These are phyloP conservation scores for Smittium culicis DNA, from an alignment of 371 early-diverging fungal genomes.

Conservation along the genomic window DNA sequence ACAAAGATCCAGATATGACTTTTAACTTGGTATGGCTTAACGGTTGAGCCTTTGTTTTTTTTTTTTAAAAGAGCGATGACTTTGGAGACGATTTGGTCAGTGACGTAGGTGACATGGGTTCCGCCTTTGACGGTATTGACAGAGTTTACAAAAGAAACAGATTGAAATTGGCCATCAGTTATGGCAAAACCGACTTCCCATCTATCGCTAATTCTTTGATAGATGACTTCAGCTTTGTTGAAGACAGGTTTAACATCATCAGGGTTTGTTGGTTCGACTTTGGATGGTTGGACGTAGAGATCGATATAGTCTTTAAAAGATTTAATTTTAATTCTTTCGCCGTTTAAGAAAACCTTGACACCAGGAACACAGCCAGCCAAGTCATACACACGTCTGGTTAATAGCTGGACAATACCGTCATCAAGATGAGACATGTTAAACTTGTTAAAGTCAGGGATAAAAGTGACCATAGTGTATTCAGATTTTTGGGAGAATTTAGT, in stretches of 20 bases:
- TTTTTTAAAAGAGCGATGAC: constrained; percentile 65
- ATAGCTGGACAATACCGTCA: constrained; percentile 75
- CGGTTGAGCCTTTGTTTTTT: constrained; percentile 56
- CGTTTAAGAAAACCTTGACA: constrained; percentile 89
- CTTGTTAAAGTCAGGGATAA: constrained; percentile 89
- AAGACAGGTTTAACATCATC: not conserved
- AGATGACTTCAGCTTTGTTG: constrained; percentile 38
- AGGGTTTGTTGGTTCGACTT: constrained; percentile 19
- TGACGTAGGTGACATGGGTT: constrained; percentile 82
- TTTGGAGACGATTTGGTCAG: constrained; percentile 75
- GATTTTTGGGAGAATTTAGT: constrained; percentile 42
- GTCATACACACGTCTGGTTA: constrained; percentile 96
- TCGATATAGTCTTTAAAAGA: constrained; percentile 87
- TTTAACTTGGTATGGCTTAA: constrained; percentile 84
- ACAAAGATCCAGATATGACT: constrained; percentile 91
- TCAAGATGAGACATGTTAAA: constrained; percentile 86
- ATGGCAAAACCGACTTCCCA: constrained; percentile 96
- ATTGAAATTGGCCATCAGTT: constrained; percentile 92
- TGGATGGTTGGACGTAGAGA: constrained; percentile 49
- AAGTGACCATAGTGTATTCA: constrained; percentile 87
- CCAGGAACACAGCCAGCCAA: constrained; percentile 84
- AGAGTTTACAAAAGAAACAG: constrained; percentile 96
- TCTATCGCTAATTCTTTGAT: constrained; percentile 62
- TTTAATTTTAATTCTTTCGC: constrained; percentile 64
- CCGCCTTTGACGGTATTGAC: constrained; percentile 98